Evolutionary conservation across 208 protist genomes (phyloP).

Genomic region (Leishmania tarentolae): DNA sequence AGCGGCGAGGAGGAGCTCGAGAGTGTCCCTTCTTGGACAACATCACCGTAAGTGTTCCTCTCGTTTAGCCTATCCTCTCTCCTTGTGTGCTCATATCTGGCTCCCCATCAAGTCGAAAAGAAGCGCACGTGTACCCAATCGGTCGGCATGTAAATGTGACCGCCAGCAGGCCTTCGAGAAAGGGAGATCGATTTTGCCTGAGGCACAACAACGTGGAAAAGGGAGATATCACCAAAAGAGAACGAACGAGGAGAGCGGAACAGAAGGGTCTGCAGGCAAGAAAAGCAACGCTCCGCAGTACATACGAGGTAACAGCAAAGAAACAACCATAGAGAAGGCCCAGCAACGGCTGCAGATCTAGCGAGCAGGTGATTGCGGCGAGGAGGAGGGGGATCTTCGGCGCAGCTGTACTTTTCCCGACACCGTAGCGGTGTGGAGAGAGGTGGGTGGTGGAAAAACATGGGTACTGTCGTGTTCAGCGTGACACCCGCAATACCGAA

Average conservation of each 20-base stretch:
- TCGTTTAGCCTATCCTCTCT: background rate
- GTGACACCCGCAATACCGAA: background rate
- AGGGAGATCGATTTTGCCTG: background rate
- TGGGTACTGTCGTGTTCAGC: background rate
- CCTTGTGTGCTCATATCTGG: background rate
- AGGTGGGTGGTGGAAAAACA: background rate
- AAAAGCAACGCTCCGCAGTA: background rate
- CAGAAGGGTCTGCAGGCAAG: background rate
- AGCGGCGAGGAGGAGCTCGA: background rate
- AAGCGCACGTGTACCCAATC: background rate
- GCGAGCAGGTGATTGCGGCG: background rate
- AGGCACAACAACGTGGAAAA: background rate
- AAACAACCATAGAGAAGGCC: background rate
- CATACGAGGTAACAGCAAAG: background rate
- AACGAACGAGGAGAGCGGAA: background rate
- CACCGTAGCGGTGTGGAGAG: background rate
- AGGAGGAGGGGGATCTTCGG: background rate
- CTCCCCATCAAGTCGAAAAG: background rate
- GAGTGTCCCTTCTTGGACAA: background rate
- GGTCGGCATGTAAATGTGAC: background rate
- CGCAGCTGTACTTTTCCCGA: background rate
- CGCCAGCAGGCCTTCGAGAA: background rate
- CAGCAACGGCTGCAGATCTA: background rate
- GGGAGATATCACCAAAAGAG: background rate
- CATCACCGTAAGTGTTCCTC: background rate